Evolutionary conservation across 495 filamentous ascomycete genomes (phyloP), one percentile per base, ranked within the genome.

Genomic region (Cenococcum geophilum): DNA sequence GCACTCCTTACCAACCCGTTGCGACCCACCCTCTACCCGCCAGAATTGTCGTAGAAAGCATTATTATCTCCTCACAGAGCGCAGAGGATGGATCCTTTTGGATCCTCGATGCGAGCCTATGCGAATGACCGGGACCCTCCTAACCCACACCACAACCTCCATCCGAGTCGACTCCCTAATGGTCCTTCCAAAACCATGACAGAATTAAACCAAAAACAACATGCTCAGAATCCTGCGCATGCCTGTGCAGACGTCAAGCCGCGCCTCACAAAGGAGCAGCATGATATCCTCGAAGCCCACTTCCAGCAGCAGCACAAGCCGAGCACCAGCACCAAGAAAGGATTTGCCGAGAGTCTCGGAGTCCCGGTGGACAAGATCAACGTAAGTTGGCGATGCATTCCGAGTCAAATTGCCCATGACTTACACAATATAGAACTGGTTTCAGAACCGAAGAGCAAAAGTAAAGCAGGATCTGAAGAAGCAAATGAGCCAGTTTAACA

Each of bases 281-380:
- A 76, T 54, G 75, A 76, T 40, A 66, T 75, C 34, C 70, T 76
- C 37, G 75, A 76, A 57, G 54, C 55, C 1, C 68, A 76, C 53
- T 76, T 73, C 61, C 66, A 62, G 55, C 55, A 68, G 35, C 64
- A 75, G 60, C 49, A 60, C 53, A 76, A 76, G 61, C 75, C 75
- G 40, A 72, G 49, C 48, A 76, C 75, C 22, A 66, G 21, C 57
- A 69, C 63, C 37, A 76, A 76, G 69, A 76, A 74, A 65, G 69
- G 59, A 12, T 73, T 76, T 57, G 73, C 75, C 47, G 69, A 74
- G 56, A 54, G 32, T 5, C 61, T 76, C 34, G 65, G 65, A 3
- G 72, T 76, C 12, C 69, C 75, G 11, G 51, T 76, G 32, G 75
- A 76, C 62, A 76, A 76, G 56, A 72, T 76, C 64, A 76, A 76